phyloP scores from a whole-genome alignment of 75 land plant genomes.

The Ceratopteris richardii region DNA sequence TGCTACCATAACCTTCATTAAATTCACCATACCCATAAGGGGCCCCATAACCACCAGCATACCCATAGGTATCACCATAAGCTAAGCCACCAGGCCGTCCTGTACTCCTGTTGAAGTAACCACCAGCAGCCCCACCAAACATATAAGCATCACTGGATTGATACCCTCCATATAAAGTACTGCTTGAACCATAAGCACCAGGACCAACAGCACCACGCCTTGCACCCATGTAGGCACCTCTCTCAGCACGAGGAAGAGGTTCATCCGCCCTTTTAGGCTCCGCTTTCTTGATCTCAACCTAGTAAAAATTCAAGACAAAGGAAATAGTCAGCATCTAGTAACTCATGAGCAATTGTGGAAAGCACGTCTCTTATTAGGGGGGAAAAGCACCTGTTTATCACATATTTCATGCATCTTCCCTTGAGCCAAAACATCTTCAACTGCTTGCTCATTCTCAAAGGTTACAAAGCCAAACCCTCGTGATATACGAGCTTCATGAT shows the following conservation, averaged over 20 bases:
- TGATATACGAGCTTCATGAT: conserved; percentile 70
- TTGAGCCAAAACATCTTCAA: conserved; percentile 64
- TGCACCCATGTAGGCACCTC: conserved; percentile 15
- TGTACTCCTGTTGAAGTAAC: conserved; percentile 9
- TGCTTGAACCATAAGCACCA: conserved; percentile 17
- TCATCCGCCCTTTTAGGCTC: conserved; percentile 59
- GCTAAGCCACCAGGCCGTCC: not conserved
- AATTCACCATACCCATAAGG: conserved; percentile 16
- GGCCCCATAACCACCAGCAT: conserved; percentile 9
- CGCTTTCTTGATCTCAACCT: conserved; percentile 86
- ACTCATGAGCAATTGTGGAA: too few species aligned
- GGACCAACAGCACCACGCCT: conserved; percentile 9
- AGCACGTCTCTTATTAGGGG: conserved; percentile 1
- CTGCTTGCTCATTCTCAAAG: conserved; percentile 71
- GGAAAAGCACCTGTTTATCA: conserved; percentile 61
- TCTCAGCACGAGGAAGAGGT: conserved; percentile 17
- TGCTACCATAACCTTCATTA: conserved; percentile 1
- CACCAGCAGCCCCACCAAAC: conserved; percentile 13
- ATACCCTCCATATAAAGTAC: conserved; percentile 20
- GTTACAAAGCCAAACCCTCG: conserved; percentile 89
- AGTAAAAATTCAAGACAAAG: too few species aligned
- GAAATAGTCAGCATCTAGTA: too few species aligned
- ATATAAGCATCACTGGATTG: conserved; percentile 3
- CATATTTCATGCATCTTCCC: conserved; percentile 81
- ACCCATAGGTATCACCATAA: conserved; percentile 11